phyloP scores from a whole-genome alignment of 441 rosid species.

The Viola pubescens region DNA sequence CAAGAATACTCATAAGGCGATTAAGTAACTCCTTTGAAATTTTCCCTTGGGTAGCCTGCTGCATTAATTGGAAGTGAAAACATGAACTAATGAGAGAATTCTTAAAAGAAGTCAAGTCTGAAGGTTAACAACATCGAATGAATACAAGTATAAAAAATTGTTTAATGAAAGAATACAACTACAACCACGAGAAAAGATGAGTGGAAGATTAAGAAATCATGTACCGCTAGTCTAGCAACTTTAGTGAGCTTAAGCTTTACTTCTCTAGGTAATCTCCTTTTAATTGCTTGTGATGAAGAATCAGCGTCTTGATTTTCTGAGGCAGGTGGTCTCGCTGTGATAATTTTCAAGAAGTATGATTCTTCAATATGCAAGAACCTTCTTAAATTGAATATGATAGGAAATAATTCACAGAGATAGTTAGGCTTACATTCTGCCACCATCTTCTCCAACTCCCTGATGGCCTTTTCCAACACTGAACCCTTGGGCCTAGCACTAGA shows the following conservation, averaged over 20 bases:
- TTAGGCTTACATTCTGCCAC: conserved; percentile 78
- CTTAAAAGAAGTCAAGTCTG: conserved; percentile 7
- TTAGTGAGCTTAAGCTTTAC: conserved; percentile 81
- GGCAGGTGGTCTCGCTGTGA: conserved; percentile 78
- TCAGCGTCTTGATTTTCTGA: conserved; percentile 81
- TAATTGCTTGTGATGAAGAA: conserved; percentile 56
- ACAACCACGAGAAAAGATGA: conserved; percentile 3
- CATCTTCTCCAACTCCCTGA: conserved; percentile 83
- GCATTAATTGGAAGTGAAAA: conserved; percentile 17
- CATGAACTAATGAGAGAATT: conserved; percentile 5
- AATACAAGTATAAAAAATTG: neutral
- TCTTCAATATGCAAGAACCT: conserved; percentile 11
- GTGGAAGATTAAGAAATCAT: conserved; percentile 1
- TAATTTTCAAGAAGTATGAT: conserved; percentile 16
- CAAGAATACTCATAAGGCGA: conserved; percentile 89
- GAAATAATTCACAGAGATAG: conserved; percentile 8
- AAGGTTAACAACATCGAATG: neutral
- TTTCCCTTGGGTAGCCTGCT: conserved; percentile 93
- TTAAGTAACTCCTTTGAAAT: conserved; percentile 67
- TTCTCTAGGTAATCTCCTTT: conserved; percentile 93
- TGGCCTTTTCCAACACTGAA: conserved; percentile 74
- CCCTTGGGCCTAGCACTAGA: conserved; percentile 52
- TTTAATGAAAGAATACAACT: no score
- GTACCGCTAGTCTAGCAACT: conserved; percentile 96
- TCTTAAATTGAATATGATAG: conserved; percentile 9